These are phyloP conservation scores for Hypomontagnella monticulosa DNA, from an alignment of 495 filamentous ascomycete species.

Conservation along the genomic window DNA sequence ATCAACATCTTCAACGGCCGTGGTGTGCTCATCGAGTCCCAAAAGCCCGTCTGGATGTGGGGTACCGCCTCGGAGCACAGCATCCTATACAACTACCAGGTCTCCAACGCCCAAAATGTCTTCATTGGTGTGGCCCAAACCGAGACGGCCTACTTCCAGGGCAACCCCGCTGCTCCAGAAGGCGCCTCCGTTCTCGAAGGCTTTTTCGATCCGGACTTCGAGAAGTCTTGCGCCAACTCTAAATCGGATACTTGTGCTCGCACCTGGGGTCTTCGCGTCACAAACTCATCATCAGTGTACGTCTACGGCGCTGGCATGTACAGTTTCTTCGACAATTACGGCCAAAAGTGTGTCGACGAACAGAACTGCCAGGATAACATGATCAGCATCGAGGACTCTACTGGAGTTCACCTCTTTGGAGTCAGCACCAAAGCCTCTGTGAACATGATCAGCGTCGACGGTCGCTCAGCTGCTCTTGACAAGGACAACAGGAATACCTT, in stretches of 20 bases:
- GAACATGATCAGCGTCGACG: constrained; percentile 81
- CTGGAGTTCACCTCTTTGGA: constrained; percentile 75
- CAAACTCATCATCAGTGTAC: constrained; percentile 71
- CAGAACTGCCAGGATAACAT: constrained; percentile 89
- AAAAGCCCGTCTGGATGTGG: constrained; percentile 73
- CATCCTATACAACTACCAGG: constrained; percentile 87
- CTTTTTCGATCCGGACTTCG: constrained; percentile 82
- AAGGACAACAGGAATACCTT: constrained; percentile 75
- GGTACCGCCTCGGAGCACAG: constrained; percentile 89
- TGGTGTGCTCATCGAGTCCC: constrained; percentile 78
- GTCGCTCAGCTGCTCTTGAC: constrained; percentile 64
- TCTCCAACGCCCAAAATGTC: constrained; percentile 80
- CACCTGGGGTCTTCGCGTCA: constrained; percentile 84
- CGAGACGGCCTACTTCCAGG: constrained; percentile 92
- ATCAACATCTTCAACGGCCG: constrained; percentile 93
- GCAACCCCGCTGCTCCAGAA: constrained; percentile 77
- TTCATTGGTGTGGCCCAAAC: constrained; percentile 90
- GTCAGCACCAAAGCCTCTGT: constrained; percentile 87
- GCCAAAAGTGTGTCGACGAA: constrained; percentile 75
- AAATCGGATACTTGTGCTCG: constrained; percentile 71
- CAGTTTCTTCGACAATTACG: constrained; percentile 89
- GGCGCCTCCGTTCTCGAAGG: constrained; percentile 70
- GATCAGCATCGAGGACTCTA: constrained; percentile 76
- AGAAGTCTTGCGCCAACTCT: constrained; percentile 67
- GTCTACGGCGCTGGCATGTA: constrained; percentile 85